Conservation (phyloP, 306 rosid species). For the Hylodesmum podocarpum region DNA sequence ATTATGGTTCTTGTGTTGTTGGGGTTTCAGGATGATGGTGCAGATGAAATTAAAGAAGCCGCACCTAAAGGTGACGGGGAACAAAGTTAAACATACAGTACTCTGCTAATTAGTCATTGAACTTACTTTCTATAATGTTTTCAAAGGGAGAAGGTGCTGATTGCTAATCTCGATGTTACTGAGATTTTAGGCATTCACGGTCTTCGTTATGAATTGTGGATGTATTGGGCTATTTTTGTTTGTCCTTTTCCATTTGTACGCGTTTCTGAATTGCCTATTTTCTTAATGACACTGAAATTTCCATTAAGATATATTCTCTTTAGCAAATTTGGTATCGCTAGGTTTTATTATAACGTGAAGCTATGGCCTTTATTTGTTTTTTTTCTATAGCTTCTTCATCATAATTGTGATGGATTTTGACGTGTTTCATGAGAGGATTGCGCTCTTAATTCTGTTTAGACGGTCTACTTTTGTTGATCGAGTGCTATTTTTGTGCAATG, state of each 20-base stretch:
- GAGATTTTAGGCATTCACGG: constrained; percentile 68
- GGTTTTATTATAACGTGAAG: background rate
- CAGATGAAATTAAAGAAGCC: constrained; percentile 93
- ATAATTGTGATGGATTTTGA: background rate
- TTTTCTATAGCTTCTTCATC: background rate
- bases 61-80: constrained; percentile 67
- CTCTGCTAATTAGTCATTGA: constrained; percentile 49
- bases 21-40: constrained; percentile 80
- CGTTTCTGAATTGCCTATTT: constrained; percentile 58
- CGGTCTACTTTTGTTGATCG: background rate
- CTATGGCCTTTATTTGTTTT: background rate
- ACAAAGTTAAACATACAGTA: constrained; percentile 45
- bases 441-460: background rate
- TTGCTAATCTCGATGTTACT: constrained; percentile 55
- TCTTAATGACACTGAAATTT: constrained; percentile 52
- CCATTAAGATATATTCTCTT: constrained; percentile 24
- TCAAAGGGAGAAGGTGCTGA: constrained; percentile 65
- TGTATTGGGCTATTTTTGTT: constrained; percentile 50
- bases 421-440: background rate
- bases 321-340: constrained; percentile 6
- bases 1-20: background rate
- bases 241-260: constrained; percentile 56
- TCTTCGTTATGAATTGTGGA: constrained; percentile 63
- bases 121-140: constrained; percentile 74
- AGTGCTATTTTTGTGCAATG: background rate